A percentile compares a stretch with the other conserved stretches of the same genome.
Conservation (phyloP, 306 rosid genomes). For the Acacia melanoxylon region DNA sequence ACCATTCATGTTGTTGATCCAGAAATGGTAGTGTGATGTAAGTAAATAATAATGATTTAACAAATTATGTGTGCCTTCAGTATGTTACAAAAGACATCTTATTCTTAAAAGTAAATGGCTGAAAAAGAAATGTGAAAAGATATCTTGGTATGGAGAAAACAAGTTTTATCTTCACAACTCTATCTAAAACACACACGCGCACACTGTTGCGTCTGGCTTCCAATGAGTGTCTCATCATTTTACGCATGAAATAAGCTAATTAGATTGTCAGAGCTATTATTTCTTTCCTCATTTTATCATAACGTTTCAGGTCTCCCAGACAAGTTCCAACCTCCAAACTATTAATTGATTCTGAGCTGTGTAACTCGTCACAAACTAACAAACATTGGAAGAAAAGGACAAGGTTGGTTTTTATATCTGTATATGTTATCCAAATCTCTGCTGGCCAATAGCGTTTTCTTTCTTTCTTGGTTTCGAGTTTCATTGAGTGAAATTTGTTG, state of each 20-base stretch:
- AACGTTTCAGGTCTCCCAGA: conserved; percentile 52
- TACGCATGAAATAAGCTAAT: background rate
- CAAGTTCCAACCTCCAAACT: conserved; percentile 43
- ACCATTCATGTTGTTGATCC: background rate
- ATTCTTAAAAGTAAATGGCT: background rate
- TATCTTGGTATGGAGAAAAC: background rate
- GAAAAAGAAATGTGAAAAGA: background rate
- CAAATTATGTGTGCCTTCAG: background rate
- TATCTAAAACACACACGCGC: background rate
- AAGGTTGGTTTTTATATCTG: conserved; percentile 60
- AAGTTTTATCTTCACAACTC: background rate
- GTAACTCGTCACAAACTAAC: conserved; percentile 44
- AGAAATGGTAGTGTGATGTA: background rate
- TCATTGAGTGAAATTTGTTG: conserved; percentile 6
- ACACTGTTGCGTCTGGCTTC: background rate
- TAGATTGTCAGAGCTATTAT: background rate
- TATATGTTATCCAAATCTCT: background rate
- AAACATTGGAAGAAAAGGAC: conserved; percentile 55
- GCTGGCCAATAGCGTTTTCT: conserved; percentile 15
- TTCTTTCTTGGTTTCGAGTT: conserved; percentile 7
- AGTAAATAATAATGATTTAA: background rate
- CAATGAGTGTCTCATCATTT: background rate
- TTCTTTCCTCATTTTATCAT: conserved; percentile 22
- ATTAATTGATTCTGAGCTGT: conserved; percentile 43
- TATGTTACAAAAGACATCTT: background rate